These are phyloP conservation scores for Byssothecium circinans DNA, from an alignment of 2,329 filamentous ascomycete species.

Conservation along the genomic window DNA sequence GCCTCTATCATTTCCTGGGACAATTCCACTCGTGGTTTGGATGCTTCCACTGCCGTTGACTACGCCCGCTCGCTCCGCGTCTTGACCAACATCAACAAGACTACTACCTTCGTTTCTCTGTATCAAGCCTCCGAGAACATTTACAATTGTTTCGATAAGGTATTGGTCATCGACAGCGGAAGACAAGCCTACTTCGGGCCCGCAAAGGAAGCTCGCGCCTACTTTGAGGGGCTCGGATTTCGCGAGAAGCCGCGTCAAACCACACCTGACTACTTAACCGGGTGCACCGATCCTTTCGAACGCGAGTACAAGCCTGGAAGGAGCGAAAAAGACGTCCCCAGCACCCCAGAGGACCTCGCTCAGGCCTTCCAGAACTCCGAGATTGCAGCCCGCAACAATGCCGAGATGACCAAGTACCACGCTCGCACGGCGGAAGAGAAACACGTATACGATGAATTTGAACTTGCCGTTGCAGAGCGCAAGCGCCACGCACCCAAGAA, in stretches of 20 bases:
- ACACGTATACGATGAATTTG: conserved; percentile 73
- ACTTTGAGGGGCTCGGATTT: conserved; percentile 79
- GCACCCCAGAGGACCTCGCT: conserved; percentile 66
- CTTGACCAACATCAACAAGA: conserved; percentile 81
- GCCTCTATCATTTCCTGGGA: conserved; percentile 70
- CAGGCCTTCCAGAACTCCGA: conserved; percentile 70
- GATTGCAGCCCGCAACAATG: conserved; percentile 58
- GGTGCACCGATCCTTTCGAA: conserved; percentile 82
- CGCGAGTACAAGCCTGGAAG: conserved; percentile 72
- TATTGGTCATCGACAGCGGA: conserved; percentile 76
- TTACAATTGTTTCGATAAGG: conserved; percentile 79
- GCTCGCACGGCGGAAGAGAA: conserved; percentile 64
- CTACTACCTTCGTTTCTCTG: conserved; percentile 80
- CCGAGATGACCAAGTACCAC: conserved; percentile 72
- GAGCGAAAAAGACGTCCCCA: conserved; percentile 67
- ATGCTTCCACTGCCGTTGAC: conserved; percentile 53
- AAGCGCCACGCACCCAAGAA: conserved; percentile 73
- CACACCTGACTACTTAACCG: conserved; percentile 78
- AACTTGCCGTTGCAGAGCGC: conserved; percentile 71
- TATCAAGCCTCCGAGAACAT: conserved; percentile 87
- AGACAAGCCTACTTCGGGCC: conserved; percentile 77
- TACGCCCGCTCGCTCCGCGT: conserved; percentile 52
- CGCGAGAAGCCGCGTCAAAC: conserved; percentile 74
- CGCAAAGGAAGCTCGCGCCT: conserved; percentile 64
- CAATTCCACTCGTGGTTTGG: conserved; percentile 52